A percentile compares a stretch with the other conserved stretches of the same genome.
Conservation (phyloP, 768 basidiomycete genomes). For the Boletus rubroflammeus region DNA sequence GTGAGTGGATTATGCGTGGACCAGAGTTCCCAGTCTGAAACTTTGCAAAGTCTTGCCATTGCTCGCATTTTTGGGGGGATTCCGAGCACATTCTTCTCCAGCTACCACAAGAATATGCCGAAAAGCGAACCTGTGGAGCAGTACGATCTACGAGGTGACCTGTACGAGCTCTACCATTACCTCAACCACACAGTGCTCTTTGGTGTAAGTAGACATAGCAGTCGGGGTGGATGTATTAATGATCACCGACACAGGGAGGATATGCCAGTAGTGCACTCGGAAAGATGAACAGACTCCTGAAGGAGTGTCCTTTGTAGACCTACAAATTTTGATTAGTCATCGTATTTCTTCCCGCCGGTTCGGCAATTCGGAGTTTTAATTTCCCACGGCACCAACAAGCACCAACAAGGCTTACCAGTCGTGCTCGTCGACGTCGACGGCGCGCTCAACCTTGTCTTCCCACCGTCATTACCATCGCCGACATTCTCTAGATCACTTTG, state of each 20-base stretch:
- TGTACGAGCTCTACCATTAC: slow-evolving; percentile 83
- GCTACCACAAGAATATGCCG: slow-evolving; percentile 60
- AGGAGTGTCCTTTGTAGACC: slow-evolving; percentile 26
- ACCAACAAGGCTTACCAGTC: slow-evolving; percentile 28
- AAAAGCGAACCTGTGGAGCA: slow-evolving; percentile 64
- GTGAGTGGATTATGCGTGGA: slow-evolving; percentile 41
- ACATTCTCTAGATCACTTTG: neutral
- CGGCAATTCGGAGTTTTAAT: slow-evolving; percentile 16
- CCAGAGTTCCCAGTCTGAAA: neutral
- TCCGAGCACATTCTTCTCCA: slow-evolving; percentile 55
- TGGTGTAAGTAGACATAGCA: slow-evolving; percentile 47
- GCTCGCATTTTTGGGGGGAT: slow-evolving; percentile 80
- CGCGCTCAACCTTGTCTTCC: slow-evolving; percentile 16
- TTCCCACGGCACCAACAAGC: slow-evolving; percentile 14
- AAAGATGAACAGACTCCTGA: slow-evolving; percentile 45
- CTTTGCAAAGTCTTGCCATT: slow-evolving; percentile 57
- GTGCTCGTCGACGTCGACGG: slow-evolving; percentile 20
- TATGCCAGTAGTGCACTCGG: slow-evolving; percentile 53
- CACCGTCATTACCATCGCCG: slow-evolving; percentile 7
- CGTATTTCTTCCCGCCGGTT: neutral
- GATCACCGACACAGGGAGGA: slow-evolving; percentile 32
- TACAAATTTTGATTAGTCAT: slow-evolving; percentile 14
- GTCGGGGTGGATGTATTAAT: neutral
- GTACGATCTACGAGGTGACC: slow-evolving; percentile 57
- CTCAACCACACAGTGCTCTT: slow-evolving; percentile 79